phyloP scores from a whole-genome alignment of 2,329 filamentous ascomycete species.

The Trichoderma endophyticum region DNA sequence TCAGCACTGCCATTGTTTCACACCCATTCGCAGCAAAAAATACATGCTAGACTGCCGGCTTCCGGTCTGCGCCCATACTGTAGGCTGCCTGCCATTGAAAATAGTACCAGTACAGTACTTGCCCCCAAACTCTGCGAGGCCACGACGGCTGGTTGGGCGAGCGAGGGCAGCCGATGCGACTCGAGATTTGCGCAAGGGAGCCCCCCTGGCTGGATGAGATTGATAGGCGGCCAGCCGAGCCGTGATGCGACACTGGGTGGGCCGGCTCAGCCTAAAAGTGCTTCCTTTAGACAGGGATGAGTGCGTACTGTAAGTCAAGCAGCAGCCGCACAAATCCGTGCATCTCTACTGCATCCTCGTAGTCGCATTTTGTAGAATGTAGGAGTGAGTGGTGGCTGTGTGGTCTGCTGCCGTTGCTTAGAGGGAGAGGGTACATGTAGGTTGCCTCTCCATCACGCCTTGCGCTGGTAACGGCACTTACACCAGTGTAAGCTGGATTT shows the following conservation, averaged over 20 bases:
- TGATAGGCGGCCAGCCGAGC: constrained; percentile 15
- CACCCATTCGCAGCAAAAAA: neutral
- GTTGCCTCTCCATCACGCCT: neutral
- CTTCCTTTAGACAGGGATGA: neutral
- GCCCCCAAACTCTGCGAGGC: neutral
- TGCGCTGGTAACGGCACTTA: neutral
- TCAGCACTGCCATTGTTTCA: neutral
- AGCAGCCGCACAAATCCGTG: neutral
- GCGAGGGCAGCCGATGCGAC: constrained; percentile 1
- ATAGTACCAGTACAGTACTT: neutral
- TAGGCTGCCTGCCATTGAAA: neutral
- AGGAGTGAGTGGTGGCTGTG: neutral
- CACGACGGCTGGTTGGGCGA: constrained; percentile 4
- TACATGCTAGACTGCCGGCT: neutral
- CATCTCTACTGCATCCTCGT: neutral
- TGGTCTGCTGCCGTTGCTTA: neutral
- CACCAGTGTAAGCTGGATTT: neutral
- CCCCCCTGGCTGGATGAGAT: neutral
- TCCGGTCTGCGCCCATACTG: neutral
- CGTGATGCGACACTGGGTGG: constrained; percentile 12
- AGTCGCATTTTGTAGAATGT: neutral
- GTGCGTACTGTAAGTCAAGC: neutral
- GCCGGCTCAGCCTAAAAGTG: neutral
- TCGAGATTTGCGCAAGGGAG: neutral
- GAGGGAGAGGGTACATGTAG: neutral